phyloP scores from a whole-genome alignment of 2,329 filamentous ascomycete genomes.

The Nemania sp. region DNA sequence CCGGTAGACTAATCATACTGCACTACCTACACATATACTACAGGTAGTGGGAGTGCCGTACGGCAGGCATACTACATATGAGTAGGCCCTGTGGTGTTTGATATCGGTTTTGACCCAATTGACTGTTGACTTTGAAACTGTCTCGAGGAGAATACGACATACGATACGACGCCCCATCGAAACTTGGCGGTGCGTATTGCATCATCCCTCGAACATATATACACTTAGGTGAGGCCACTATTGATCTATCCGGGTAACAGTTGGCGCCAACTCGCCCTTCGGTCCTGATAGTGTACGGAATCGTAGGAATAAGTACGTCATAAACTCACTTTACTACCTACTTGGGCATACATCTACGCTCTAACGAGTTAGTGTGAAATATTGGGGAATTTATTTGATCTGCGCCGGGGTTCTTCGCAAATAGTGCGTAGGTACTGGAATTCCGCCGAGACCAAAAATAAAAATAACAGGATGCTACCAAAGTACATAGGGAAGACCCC shows the following conservation, averaged over 20 bases:
- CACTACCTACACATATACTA: not conserved
- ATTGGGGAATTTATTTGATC: slow-evolving; percentile 21
- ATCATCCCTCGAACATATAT: not conserved
- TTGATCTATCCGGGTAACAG: too few relatives aligned
- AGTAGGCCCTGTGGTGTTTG: not conserved
- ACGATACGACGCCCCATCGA: too few relatives aligned
- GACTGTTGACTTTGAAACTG: slow-evolving; percentile 4
- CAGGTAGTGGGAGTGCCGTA: too few relatives aligned
- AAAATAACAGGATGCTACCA: slow-evolving; percentile 25
- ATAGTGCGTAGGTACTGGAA: slow-evolving; percentile 21
- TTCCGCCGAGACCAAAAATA: slow-evolving; percentile 18
- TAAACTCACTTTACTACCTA: not conserved
- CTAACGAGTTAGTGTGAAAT: not conserved
- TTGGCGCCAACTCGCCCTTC: too few relatives aligned
- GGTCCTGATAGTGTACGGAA: too few relatives aligned
- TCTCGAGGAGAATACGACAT: too few relatives aligned
- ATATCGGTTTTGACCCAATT: slow-evolving; percentile 14
- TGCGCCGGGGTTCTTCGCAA: slow-evolving; percentile 19
- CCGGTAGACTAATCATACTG: not conserved
- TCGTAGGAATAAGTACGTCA: not conserved
- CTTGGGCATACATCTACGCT: not conserved
- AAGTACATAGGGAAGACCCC: not conserved
- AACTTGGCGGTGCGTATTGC: slow-evolving; percentile 1
- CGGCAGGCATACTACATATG: not conserved
- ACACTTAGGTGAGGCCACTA: too few relatives aligned